These are phyloP conservation scores for Magnusiomyces ingens DNA, from an alignment of 1,139 yeast species.

Conservation along the genomic window DNA sequence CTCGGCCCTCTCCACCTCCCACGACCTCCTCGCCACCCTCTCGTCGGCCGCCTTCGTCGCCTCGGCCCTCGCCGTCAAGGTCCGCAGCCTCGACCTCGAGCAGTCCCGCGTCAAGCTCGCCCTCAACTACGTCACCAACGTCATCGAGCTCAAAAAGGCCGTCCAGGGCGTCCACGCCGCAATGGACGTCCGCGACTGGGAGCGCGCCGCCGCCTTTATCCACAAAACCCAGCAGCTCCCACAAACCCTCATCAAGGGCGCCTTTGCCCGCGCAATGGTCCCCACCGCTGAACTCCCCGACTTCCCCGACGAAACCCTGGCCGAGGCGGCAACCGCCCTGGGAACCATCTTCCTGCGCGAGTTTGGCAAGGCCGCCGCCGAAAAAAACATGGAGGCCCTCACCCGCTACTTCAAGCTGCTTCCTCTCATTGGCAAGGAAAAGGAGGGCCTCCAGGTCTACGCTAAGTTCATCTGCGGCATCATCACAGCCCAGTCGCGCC, in stretches of 20 bases:
- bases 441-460: slow-evolving; percentile 70
- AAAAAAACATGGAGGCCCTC: slow-evolving; percentile 58
- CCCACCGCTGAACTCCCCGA: slow-evolving; percentile 91
- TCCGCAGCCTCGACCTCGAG: slow-evolving; percentile 64
- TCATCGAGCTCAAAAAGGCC: slow-evolving; percentile 56
- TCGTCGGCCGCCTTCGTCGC: slow-evolving; percentile 62
- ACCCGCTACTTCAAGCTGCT: slow-evolving; percentile 79
- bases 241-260: slow-evolving; percentile 47
- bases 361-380: slow-evolving; percentile 63
- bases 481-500: slow-evolving; percentile 70
- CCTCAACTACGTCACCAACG: slow-evolving; percentile 55
- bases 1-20: slow-evolving; percentile 34
- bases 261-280: slow-evolving; percentile 74
- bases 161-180: slow-evolving; percentile 64
- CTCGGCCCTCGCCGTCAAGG: slow-evolving; percentile 57
- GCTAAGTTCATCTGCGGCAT: slow-evolving; percentile 81
- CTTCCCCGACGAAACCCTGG: slow-evolving; percentile 53
- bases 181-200: slow-evolving; percentile 63
- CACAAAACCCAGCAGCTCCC: slow-evolving; percentile 50
- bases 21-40: slow-evolving; percentile 45
- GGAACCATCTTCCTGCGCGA: slow-evolving; percentile 51
- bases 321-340: slow-evolving; percentile 53
- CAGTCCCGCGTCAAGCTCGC: slow-evolving; percentile 61
- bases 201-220: slow-evolving; percentile 61
- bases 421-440: slow-evolving; percentile 73